Conservation (phyloP, 441 rosid species). For the Bocquillonia castaneifolia region DNA sequence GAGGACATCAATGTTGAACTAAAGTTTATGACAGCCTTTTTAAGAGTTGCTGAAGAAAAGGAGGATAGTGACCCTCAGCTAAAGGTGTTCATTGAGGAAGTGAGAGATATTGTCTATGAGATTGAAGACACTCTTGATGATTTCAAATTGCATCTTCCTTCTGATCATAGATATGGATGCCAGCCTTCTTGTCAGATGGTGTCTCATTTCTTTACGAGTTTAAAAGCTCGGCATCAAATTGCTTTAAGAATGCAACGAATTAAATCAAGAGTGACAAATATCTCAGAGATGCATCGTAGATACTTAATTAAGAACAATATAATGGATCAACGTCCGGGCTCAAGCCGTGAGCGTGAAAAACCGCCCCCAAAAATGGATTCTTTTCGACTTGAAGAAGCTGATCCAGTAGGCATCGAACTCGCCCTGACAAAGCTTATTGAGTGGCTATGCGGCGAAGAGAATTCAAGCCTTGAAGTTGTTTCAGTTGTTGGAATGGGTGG, state of each 20-base stretch:
- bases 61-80: conserved; percentile 31
- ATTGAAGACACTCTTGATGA: conserved; percentile 46
- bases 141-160: conserved; percentile 26
- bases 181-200: conserved; percentile 13
- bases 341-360: neutral
- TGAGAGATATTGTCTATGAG: conserved; percentile 37
- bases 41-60: conserved; percentile 34
- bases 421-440: conserved; percentile 16
- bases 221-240: conserved; percentile 35
- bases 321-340: conserved; percentile 22
- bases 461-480: conserved; percentile 15
- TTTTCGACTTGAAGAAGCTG: conserved; percentile 20
- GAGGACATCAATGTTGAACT: conserved; percentile 30
- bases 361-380: conserved; percentile 17
- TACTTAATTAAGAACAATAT: conserved; percentile 18
- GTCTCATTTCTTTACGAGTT: conserved; percentile 25
- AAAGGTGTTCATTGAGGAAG: conserved; percentile 38
- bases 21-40: conserved; percentile 33
- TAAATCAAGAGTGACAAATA: conserved; percentile 15
- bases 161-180: conserved; percentile 20
- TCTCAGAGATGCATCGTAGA: conserved; percentile 28
- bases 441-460: conserved; percentile 14
- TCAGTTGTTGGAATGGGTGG: conserved; percentile 31
- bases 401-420: conserved; percentile 31
- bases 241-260: conserved; percentile 25